Percentiles rank a stretch among this genome's conserved stretches.
Conservation (phyloP, 2,329 filamentous ascomycete genomes). For the Fusarium chlamydosporum region DNA sequence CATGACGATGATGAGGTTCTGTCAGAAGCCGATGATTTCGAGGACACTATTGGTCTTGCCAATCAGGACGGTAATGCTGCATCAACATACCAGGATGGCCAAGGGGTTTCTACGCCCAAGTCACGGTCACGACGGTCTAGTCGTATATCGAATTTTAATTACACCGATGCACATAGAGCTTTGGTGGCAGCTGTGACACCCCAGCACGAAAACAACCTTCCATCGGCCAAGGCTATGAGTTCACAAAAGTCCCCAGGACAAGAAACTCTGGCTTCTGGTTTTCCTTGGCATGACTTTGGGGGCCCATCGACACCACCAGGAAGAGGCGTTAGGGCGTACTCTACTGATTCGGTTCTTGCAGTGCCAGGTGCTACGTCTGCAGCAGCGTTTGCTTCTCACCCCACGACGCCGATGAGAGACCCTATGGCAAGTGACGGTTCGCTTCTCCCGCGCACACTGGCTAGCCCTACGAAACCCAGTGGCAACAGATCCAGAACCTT, state of each 20-base stretch:
- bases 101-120: slow-evolving; percentile 45
- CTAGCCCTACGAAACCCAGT: slow-evolving; percentile 50
- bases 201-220: slow-evolving; percentile 55
- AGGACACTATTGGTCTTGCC: slow-evolving; percentile 73
- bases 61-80: slow-evolving; percentile 61
- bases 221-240: slow-evolving; percentile 55
- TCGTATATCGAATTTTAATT: slow-evolving; percentile 62
- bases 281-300: slow-evolving; percentile 60
- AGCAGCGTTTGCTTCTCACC: slow-evolving; percentile 51
- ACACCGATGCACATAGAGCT: slow-evolving; percentile 58
- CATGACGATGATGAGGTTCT: slow-evolving; percentile 68
- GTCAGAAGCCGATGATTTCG: slow-evolving; percentile 70
- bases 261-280: slow-evolving; percentile 60
- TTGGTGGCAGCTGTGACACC: slow-evolving; percentile 49
- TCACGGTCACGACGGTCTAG: slow-evolving; percentile 64
- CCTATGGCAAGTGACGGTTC: slow-evolving; percentile 48
- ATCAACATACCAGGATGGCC: slow-evolving; percentile 36
- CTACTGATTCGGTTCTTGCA: slow-evolving; percentile 55
- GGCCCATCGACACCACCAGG: slow-evolving; percentile 51
- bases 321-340: slow-evolving; percentile 57
- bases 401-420: slow-evolving; percentile 54
- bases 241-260: slow-evolving; percentile 54
- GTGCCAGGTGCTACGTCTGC: slow-evolving; percentile 27
- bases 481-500: slow-evolving; percentile 61
- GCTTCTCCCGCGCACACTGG: slow-evolving; percentile 50